These are phyloP conservation scores for Neonectria hederae DNA, from an alignment of 2,329 filamentous ascomycete species.

Conservation along the genomic window DNA sequence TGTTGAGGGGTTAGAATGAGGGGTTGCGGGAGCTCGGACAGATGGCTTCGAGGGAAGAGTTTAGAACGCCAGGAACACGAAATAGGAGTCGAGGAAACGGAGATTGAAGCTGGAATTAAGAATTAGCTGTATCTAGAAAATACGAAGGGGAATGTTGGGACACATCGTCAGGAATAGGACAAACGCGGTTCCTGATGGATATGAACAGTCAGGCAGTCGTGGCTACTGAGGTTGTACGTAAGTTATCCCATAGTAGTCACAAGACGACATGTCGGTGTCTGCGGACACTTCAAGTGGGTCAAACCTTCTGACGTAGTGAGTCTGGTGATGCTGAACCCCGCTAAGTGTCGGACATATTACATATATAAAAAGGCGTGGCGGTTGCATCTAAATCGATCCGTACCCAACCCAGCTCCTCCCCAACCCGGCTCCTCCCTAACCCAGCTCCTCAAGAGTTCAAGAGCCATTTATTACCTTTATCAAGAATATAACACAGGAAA, in stretches of 20 bases:
- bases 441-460: background rate
- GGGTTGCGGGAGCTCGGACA: background rate
- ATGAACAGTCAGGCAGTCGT: background rate
- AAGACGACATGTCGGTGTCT: background rate
- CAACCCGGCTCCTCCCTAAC: background rate
- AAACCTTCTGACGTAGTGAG: background rate
- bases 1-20: background rate
- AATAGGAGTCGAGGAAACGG: background rate
- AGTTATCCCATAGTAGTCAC: background rate
- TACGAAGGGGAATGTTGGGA: background rate
- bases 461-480: background rate
- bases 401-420: background rate
- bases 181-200: background rate
- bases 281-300: background rate
- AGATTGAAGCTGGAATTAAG: background rate
- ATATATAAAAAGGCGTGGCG: background rate
- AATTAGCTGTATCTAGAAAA: background rate
- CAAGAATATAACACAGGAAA: background rate
- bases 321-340: slow-evolving; percentile 20
- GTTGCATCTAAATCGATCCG: background rate
- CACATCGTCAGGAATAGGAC: background rate
- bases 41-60: background rate
- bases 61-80: background rate
- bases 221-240: background rate
- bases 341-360: background rate